phyloP scores from a whole-genome alignment of 257 asterid species.

The Scutellaria baicalensis region DNA sequence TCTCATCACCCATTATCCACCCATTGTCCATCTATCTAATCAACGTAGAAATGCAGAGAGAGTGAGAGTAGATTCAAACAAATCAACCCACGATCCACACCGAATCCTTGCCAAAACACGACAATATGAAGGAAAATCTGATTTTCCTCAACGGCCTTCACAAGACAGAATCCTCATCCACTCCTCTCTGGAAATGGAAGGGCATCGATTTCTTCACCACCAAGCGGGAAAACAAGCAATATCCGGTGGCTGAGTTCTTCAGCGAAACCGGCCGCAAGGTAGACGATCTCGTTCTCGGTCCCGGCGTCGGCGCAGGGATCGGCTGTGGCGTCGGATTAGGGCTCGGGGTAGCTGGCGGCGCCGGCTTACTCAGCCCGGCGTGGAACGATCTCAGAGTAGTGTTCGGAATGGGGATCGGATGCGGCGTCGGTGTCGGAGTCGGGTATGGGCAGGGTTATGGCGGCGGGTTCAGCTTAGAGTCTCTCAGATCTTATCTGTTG shows the following conservation, averaged over 20 bases:
- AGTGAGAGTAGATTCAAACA: too few relatives aligned
- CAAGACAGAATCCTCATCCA: conserved; percentile 17
- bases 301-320: conserved; percentile 70
- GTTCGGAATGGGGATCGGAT: conserved; percentile 75
- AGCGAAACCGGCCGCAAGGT: conserved; percentile 28
- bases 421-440: conserved; percentile 74
- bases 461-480: conserved; percentile 40
- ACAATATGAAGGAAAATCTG: conserved; percentile 28
- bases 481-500: conserved; percentile 31
- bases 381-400: conserved; percentile 52
- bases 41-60: too few relatives aligned
- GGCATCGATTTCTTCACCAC: conserved; percentile 21
- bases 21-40: too few relatives aligned
- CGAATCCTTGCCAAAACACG: conserved; percentile 5
- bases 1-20: too few relatives aligned
- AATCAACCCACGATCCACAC: background rate
- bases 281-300: conserved; percentile 51
- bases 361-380: conserved; percentile 45
- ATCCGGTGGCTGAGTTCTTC: conserved; percentile 44
- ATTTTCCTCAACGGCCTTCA: conserved; percentile 21
- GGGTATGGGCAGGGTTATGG: conserved; percentile 82
- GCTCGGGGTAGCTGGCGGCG: conserved; percentile 57
- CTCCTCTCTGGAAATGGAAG: conserved; percentile 56
- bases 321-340: conserved; percentile 88
- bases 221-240: conserved; percentile 29